Conservation (phyloP, 2,329 filamentous ascomycete species). For the Xylaria hypoxylon region DNA sequence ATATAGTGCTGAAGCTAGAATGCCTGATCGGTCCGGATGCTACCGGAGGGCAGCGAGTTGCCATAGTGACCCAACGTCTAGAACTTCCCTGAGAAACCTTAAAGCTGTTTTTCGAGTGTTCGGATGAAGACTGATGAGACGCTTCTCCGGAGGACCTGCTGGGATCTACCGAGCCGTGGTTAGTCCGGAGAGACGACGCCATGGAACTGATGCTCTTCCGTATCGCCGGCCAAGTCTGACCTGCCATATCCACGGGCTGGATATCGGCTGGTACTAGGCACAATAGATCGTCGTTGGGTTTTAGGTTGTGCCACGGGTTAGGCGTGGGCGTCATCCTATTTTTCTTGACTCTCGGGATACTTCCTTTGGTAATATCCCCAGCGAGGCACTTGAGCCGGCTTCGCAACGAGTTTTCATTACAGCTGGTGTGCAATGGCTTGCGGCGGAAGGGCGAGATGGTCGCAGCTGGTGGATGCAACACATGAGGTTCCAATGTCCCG, state of each 20-base stretch:
- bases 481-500: conserved; percentile 5
- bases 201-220: conserved; percentile 44
- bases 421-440: conserved; percentile 8
- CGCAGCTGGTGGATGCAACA: conserved; percentile 3
- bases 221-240: conserved; percentile 38
- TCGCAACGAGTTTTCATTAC: conserved; percentile 32
- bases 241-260: conserved; percentile 18
- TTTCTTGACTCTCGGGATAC: not conserved
- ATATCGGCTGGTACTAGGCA: not conserved
- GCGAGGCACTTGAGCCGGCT: conserved; percentile 34
- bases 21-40: conserved; percentile 22
- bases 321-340: conserved; percentile 6
- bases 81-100: conserved; percentile 9
- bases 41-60: conserved; percentile 19
- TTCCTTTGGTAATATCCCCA: conserved; percentile 20
- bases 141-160: conserved; percentile 15
- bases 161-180: conserved; percentile 32
- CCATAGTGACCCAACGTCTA: conserved; percentile 28
- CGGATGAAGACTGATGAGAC: conserved; percentile 15
- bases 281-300: conserved; percentile 22
- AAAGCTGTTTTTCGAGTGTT: conserved; percentile 8
- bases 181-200: conserved; percentile 41
- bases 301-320: conserved; percentile 21
- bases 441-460: conserved; percentile 11
- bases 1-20: conserved; percentile 36